Evolutionary conservation across 805 yeast genomes (phyloP), one percentile per base, ranked within the genome.

Genomic region (Lachancea meyersii): DNA sequence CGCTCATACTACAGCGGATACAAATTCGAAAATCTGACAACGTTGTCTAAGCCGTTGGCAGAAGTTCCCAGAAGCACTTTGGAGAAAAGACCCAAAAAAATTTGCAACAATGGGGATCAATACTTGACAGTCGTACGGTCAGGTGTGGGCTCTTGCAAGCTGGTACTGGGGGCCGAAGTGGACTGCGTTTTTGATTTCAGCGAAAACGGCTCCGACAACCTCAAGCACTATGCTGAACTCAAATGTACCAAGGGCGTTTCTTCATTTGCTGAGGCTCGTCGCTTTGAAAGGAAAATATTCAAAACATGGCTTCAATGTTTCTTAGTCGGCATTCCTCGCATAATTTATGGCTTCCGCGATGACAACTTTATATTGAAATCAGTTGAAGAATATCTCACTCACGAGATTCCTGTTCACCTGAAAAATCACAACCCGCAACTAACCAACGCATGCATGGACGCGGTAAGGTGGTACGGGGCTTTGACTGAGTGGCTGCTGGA

Each of bases 271-370:
- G 81, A 81, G 30, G 78, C 82, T 13, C 70, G 70, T 30, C 71
- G 59, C 16, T 87, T 91, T 57, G 96, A 91, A 57, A 73, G 71
- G 42, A 88, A 87, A 63, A 66, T 93, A 35, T 77, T 82, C 58
- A 75, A 70, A 47, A 74, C 94, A 0, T 93, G 99, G 99, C 86
- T 95, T 2, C 97, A 88, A 66, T 83, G 95, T 48, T 93, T 88
- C 61, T 68, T 93, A 18, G 70, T 86, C 35, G 98, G 98, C 3
- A 75, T 93, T 17, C 80, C 83, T n/a, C 75, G 76, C 45, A 72
- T 91, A 4, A 73, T 85, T 3, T 86, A 86, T 57, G 99, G 97
- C 0, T 93, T 84, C 63, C 73, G 96, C 51, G 94, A 87, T 58
- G 83, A 83, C 14, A 64, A 77, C 26, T 70, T 82, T 33, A 61